phyloP scores from a whole-genome alignment of 2,329 filamentous ascomycete species.

The Ophiocordyceps camponoti-saundersi region DNA sequence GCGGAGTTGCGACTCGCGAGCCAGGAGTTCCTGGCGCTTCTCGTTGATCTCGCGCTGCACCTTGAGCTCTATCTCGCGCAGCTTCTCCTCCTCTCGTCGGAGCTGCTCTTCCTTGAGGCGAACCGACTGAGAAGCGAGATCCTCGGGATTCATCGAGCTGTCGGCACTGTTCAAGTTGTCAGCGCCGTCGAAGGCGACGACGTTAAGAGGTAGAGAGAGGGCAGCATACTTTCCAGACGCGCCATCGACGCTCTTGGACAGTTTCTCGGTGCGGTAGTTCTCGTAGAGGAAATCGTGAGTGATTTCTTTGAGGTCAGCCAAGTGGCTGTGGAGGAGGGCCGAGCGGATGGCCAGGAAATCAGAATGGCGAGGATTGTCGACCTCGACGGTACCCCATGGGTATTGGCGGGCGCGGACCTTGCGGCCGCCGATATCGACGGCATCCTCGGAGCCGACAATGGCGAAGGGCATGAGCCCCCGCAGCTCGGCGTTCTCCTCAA shows the following conservation, averaged over 20 bases:
- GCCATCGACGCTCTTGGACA: conserved; percentile 97
- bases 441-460: conserved; percentile 93
- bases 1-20: conserved; percentile 93
- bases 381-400: conserved; percentile 97
- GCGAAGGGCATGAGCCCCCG: conserved; percentile 97
- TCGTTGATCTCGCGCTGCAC: conserved; percentile 99
- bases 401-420: conserved; percentile 92
- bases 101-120: conserved; percentile 99
- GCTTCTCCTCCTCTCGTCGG: conserved; percentile 97
- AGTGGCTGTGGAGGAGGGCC: conserved; percentile 89
- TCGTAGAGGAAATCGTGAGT: conserved; percentile 99
- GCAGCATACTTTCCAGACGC: conserved; percentile 66
- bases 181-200: conserved; percentile 7
- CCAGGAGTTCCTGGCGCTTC: conserved; percentile 95
- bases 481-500: conserved; percentile 97
- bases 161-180: conserved; percentile 36
- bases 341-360: conserved; percentile 97
- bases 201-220: neutral
- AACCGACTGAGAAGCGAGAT: conserved; percentile 90
- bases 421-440: conserved; percentile 84
- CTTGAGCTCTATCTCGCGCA: conserved; percentile 98
- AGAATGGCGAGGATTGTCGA: conserved; percentile 96
- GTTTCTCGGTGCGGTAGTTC: conserved; percentile 99
- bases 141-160: conserved; percentile 87
- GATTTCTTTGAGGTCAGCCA: conserved; percentile 98